phyloP scores from a whole-genome alignment of 2,329 filamentous ascomycete species.

The Leptographium galeiforme region DNA sequence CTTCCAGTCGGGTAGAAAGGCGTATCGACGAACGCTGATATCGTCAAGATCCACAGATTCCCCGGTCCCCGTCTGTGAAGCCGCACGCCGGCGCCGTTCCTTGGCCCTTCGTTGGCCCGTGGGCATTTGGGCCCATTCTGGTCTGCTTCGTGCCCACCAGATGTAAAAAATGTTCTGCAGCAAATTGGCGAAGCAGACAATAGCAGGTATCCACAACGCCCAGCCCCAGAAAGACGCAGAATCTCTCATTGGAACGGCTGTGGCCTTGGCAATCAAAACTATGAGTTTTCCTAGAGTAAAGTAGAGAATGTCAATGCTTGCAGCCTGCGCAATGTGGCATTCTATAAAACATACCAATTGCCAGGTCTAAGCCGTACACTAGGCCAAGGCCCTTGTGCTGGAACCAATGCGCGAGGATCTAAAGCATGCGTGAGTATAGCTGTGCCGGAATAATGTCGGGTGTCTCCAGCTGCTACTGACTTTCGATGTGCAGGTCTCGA shows the following conservation, averaged over 20 bases:
- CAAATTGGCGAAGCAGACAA: constrained; percentile 6
- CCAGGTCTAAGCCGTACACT: constrained; percentile 14
- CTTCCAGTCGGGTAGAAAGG: constrained; percentile 2
- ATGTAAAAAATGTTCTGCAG: constrained; percentile 7
- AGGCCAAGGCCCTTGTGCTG: constrained; percentile 14
- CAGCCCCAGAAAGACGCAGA: constrained; percentile 16
- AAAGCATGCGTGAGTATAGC: neutral
- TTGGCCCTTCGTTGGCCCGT: constrained; percentile 6
- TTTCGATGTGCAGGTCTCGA: constrained; percentile 16
- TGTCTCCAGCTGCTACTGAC: constrained; percentile 1
- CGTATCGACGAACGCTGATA: neutral
- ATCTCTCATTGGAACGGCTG: constrained; percentile 16
- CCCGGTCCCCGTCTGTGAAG: neutral
- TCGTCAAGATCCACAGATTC: neutral
- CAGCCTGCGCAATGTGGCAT: neutral
- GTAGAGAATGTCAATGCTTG: neutral
- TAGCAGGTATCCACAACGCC: constrained; percentile 15
- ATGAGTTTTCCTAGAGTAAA: constrained; percentile 12
- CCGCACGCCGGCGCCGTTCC: neutral
- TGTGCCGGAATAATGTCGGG: too few species aligned
- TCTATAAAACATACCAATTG: constrained; percentile 6
- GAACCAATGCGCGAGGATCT: constrained; percentile 17
- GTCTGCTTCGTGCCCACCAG: constrained; percentile 13
- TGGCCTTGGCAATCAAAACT: constrained; percentile 14
- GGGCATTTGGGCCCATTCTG: constrained; percentile 14